Base-by-base conservation (phyloP, 352 stramenopile species). In the Globisporangium ultimum region DNA sequence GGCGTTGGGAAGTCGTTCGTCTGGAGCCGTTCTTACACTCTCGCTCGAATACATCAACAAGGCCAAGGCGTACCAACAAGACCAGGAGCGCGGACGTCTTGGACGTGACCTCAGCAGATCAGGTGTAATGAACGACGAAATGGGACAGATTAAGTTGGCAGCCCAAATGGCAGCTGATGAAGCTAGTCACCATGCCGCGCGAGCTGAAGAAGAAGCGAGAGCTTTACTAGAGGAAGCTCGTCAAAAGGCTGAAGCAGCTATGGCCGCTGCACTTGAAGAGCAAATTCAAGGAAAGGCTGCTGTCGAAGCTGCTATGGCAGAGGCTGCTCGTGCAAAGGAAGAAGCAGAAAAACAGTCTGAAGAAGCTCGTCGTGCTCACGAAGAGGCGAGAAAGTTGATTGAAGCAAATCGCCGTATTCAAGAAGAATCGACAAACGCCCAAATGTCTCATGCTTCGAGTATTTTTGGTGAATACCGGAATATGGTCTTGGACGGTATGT, bases 31-130 rank as follows among this genome's bases (percentile, higher is more conserved):
- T 24, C 38, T 94, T n/a, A 91, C 80, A 4, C 66, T 94, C 28
- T 78, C 80, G 34, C 64, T 94, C 12, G 85, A 94, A 57, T 94
- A 94, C 58, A 77, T 93, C 24, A 94, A 94, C 68, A 91, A 91
- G 55, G 83, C 76, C 3, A 91, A 91, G 68, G 80, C 80, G 21
- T 88, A 77, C 56, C 73, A 90, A 28, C 73, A 94, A 55, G 78
- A 88, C 21, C 80, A 92, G 51, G 72, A 88, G 52, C 73, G 78
- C 51, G 62, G 74, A 4, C 74, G 78, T 51, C 67, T 88, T 50
- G 72, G 65, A 41, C 78, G 87, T 43, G 82, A 89, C 53, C 57
- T 89, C 22, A 78, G 70, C 36, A 72, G 78, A 15, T 78, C 75
- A 0, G 70, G 66, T 20, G 74, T 91, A 45, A 83, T 91, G 79